Conservation (phyloP, 805 yeast species). For the Cyberlindnera petersonii region DNA sequence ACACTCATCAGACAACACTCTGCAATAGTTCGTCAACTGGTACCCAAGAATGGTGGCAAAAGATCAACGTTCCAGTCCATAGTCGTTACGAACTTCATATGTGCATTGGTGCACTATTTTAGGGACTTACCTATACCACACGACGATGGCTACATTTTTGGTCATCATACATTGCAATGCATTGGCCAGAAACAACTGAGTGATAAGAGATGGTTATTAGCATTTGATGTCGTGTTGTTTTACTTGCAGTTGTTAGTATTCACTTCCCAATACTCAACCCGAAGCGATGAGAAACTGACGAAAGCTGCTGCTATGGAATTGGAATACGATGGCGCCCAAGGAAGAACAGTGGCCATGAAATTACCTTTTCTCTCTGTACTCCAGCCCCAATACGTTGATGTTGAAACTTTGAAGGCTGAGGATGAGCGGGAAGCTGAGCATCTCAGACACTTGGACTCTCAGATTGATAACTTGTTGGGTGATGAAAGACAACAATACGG, state of each 20-base stretch:
- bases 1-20: conserved; percentile 11
- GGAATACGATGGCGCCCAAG: conserved; percentile 26
- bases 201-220: conserved; percentile 15
- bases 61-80: conserved; percentile 16
- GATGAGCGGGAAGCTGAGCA: conserved; percentile 14
- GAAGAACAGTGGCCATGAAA: conserved; percentile 16
- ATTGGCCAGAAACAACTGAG: conserved; percentile 24
- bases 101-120: conserved; percentile 12
- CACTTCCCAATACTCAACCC: conserved; percentile 12
- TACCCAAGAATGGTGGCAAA: conserved; percentile 11
- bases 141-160: conserved; percentile 24
- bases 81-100: conserved; percentile 9
- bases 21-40: conserved; percentile 5
- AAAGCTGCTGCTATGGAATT: conserved; percentile 4
- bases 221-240: conserved; percentile 17
- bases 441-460: conserved; percentile 3
- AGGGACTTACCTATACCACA: conserved; percentile 23
- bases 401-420: conserved; percentile 15
- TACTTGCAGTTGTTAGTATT: conserved; percentile 18
- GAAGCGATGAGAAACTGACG: conserved; percentile 1
- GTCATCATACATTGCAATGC: conserved; percentile 26
- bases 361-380: conserved; percentile 15
- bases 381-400: conserved; percentile 11
- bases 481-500: conserved; percentile 9
- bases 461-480: conserved; percentile 8